Base-by-base conservation (phyloP, 176 grass and related monocot genomes). In the Puya raimondii region DNA sequence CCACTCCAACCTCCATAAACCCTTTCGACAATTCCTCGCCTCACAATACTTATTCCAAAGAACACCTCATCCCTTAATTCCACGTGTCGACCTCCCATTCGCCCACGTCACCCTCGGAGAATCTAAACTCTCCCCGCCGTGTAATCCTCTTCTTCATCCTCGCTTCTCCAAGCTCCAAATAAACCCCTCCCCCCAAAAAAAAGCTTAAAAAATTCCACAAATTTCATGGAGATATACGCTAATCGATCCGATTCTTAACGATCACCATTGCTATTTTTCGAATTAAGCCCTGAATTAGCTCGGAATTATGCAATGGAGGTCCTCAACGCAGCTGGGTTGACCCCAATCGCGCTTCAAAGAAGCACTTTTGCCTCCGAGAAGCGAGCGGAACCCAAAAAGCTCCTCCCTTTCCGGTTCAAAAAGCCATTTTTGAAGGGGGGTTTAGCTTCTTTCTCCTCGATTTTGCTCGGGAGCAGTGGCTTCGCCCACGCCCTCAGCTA, bases 401-500 rank as follows among this genome's bases (percentile, higher is more conserved):
- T 80, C 25, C 66, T 66, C 27, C 68, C 68, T 47, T 23, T 77
- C 25, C 74, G 65, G 64, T 58, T 75, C 23, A 42, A 67, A 12
- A 85, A 68, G 66, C 72, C 74, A 18, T 74, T 66, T 77, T 42
- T 81, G 21, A 77, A 61, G 21, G 64, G 57, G 21, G 78, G 77
- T 29, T 72, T 86, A 50, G 74, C 78, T 15, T 73, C 84, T 70
- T 73, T 91, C 64, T 68, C 80, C 67, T 70, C 72, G 69, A 82
- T 58, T 27, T 90, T 72, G 64, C 58, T 49, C 69, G 52, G 26
- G 4, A 10, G 74, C 50, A 63, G 65, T 23, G 83, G 83, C 13
- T 51, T 85, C 13, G 84, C 94, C 26, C 74, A 21, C n/a, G 82
- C 86, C 1, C 72, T 91, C 3, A 86, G 87, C 33, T 99, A 99